Base-by-base conservation (phyloP, 2,329 filamentous ascomycete species). In the Pyrenophora graminea region DNA sequence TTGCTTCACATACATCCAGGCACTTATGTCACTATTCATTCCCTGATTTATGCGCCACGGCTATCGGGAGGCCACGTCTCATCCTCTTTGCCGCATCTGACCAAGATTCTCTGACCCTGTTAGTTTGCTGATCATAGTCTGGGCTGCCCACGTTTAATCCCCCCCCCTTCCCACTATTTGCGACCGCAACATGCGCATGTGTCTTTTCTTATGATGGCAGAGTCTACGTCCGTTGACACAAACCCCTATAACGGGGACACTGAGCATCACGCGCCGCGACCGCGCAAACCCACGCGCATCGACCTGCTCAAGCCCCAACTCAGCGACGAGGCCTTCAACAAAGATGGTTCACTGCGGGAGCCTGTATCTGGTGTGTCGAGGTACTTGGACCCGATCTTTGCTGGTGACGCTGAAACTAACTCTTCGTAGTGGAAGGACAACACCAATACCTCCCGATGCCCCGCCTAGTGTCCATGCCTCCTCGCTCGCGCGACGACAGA, bases 381-480 rank as follows among this genome's bases (percentile, higher is more conserved):
- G 72, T 71, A 51, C n/a, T 44, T 39, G 87, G 73, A 88, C 88
- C 54, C 73, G 87, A 21, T 88, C 55, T 30, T n/a, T 30, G 9
- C 25, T 21, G 12, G 38, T n/a, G 17, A 34, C 23, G 17, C 39
- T 38, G 43, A 27, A 52, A 52, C 62, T 71, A 45, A 71, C 55
- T 25, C 30, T 23, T 9, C n/a, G 13, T 45, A 95, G 91, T 75
- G 90, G 91, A 53, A 84, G 84, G 51, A 91, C 90, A 12, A 96
- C 92, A 3, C 91, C 92, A 37, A 76, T 96, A 40, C 86, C 93
- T 46, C 82, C 87, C 64, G 92, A 97, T 81, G 94, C 94, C 9
- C 94, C 90, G n/a, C 93, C 92, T 1, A 97, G 93, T 1, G 85
- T 88, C 50, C 89, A 93, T 63, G 91, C 88, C 32, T 87, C 96